Percentiles rank a stretch among this genome's conserved stretches.
These are phyloP conservation scores for Paramarasmius palmivorus DNA, from an alignment of 1,284 basidiomycete species.

Conservation along the genomic window DNA sequence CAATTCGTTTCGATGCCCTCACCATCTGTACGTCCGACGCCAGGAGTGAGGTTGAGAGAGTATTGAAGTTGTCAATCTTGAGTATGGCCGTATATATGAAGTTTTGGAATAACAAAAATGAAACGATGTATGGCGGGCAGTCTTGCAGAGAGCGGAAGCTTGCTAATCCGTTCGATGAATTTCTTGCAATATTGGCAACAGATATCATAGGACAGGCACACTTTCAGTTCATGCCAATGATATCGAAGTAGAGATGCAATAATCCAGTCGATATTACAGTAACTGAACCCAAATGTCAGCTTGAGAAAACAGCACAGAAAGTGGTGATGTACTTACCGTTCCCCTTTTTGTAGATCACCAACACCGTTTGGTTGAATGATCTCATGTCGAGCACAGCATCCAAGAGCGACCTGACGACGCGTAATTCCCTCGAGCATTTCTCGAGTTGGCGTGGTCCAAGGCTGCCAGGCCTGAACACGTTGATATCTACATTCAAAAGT, in stretches of 20 bases:
- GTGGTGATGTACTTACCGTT: slow-evolving; percentile 16
- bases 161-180: slow-evolving; percentile 12
- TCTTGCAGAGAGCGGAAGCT: no score
- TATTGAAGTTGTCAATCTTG: slow-evolving; percentile 18
- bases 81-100: slow-evolving; percentile 27
- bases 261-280: slow-evolving; percentile 28
- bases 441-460: slow-evolving; percentile 17
- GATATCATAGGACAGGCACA: slow-evolving; percentile 25
- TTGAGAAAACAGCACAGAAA: slow-evolving; percentile 12
- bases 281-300: no score
- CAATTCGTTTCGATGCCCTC: slow-evolving; percentile 28
- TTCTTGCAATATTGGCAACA: slow-evolving; percentile 23
- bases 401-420: slow-evolving; percentile 21
- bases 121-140: slow-evolving; percentile 9
- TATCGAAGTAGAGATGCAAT: slow-evolving; percentile 15
- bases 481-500: slow-evolving; percentile 4
- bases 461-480: slow-evolving; percentile 14
- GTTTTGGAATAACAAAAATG: slow-evolving; percentile 21
- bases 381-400: slow-evolving; percentile 21
- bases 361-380: slow-evolving; percentile 20
- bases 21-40: slow-evolving; percentile 25
- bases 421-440: slow-evolving; percentile 9
- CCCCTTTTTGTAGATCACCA: slow-evolving; percentile 23
- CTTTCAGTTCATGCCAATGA: not conserved
- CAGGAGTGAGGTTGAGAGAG: slow-evolving; percentile 23